Percentiles rank a stretch among this genome's conserved stretches.
Conservation (phyloP, 805 yeast species). For the Kazachstania viticola region DNA sequence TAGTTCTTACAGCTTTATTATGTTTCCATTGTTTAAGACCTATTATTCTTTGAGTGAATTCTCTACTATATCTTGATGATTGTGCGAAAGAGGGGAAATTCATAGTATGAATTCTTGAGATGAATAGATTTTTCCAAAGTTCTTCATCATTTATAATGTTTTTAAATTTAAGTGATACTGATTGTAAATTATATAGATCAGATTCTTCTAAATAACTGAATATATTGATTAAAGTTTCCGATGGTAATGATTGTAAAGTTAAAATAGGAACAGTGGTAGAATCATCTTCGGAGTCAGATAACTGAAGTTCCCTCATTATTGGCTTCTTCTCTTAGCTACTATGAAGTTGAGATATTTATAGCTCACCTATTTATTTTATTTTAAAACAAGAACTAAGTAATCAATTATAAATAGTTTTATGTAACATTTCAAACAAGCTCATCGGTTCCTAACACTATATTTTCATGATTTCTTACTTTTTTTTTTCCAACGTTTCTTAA, state of each 20-base stretch:
- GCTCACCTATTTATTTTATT: too few relatives aligned
- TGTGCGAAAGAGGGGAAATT: constrained; percentile 29
- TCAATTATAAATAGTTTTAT: too few relatives aligned
- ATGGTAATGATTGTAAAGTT: constrained; percentile 21
- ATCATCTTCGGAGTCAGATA: too few relatives aligned
- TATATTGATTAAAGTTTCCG: constrained; percentile 28
- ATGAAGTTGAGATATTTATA: too few relatives aligned
- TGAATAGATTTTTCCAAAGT: constrained; percentile 31
- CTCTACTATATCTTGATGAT: constrained; percentile 27
- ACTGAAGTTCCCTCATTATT: too few relatives aligned
- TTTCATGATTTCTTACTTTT: too few relatives aligned
- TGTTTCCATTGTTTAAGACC: constrained; percentile 25
- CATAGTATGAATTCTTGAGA: constrained; percentile 18
- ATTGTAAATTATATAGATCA: constrained; percentile 26
- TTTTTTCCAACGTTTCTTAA: too few relatives aligned
- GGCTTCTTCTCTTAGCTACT: too few relatives aligned
- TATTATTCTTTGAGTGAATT: constrained; percentile 23
- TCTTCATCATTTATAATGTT: constrained; percentile 30
- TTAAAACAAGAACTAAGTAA: too few relatives aligned
- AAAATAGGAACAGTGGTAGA: background rate
- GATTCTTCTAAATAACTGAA: constrained; percentile 28
- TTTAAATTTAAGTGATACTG: constrained; percentile 21
- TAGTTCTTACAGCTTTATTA: constrained; percentile 25
- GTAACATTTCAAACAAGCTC: too few relatives aligned
- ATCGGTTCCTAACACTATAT: too few relatives aligned